phyloP scores from a whole-genome alignment of 306 rosid species.

The Begonia masoniana region DNA sequence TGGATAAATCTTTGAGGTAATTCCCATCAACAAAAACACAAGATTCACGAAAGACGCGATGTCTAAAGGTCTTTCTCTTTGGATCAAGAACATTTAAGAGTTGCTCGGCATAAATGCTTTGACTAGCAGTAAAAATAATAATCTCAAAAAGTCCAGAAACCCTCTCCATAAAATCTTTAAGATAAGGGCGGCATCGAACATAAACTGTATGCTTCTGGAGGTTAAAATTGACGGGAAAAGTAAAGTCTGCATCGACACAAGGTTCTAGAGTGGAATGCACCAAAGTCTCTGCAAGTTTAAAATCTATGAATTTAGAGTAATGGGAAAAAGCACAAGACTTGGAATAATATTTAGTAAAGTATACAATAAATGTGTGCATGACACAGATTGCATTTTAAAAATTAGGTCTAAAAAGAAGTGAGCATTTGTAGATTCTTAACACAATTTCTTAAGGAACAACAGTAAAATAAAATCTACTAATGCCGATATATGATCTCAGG shows the following conservation, averaged over 20 bases:
- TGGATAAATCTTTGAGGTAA: conserved; percentile 90
- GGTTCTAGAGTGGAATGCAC: conserved; percentile 93
- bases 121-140: conserved; percentile 95
- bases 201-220: conserved; percentile 78
- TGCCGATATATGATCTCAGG: neutral
- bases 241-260: conserved; percentile 83
- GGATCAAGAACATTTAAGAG: conserved; percentile 95
- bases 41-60: conserved; percentile 89
- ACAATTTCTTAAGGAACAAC: too few relatives aligned
- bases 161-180: conserved; percentile 66
- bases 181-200: conserved; percentile 97
- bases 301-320: neutral
- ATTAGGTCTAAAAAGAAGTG: too few relatives aligned
- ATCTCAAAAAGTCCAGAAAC: conserved; percentile 79
- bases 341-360: too few relatives aligned
- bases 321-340: too few relatives aligned
- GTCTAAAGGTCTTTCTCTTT: conserved; percentile 85
- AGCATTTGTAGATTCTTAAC: too few relatives aligned
- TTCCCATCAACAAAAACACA: conserved; percentile 96
- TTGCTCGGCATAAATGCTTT: conserved; percentile 97
- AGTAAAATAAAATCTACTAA: too few relatives aligned
- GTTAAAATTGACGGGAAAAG: conserved; percentile 86
- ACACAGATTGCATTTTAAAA: too few relatives aligned
- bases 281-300: conserved; percentile 74
- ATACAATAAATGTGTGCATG: too few relatives aligned